phyloP scores from a whole-genome alignment of 257 asterid species.

The Salvia splendens region DNA sequence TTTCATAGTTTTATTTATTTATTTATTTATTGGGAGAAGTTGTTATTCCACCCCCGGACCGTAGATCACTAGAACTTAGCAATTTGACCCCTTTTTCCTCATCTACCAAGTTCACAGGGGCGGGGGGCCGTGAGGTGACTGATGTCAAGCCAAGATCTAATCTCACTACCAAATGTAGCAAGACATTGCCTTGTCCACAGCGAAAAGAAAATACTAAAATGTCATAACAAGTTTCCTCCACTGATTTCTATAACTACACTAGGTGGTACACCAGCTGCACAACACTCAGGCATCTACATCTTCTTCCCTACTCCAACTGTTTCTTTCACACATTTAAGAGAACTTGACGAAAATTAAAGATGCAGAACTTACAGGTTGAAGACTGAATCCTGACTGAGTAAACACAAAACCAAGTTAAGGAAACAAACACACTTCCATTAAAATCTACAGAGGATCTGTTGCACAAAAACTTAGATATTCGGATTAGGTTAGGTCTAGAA shows the following conservation, averaged over 20 bases:
- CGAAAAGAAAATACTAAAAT: neutral
- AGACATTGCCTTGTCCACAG: neutral
- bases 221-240: constrained; percentile 4
- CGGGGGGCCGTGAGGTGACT: neutral
- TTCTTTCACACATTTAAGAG: constrained; percentile 6
- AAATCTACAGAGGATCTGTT: too few species aligned
- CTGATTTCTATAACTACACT: constrained; percentile 13
- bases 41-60: constrained; percentile 3
- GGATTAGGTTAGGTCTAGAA: constrained; percentile 17
- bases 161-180: constrained; percentile 10
- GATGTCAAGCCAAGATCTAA: neutral
- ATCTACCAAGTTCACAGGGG: constrained; percentile 11
- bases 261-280: neutral
- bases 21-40: constrained; percentile 12
- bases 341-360: constrained; percentile 1
- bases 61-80: constrained; percentile 16
- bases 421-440: constrained; percentile 25
- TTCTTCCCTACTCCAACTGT: constrained; percentile 18
- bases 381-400: constrained; percentile 96
- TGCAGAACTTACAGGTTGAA: constrained; percentile 79
- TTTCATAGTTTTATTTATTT: constrained; percentile 1
- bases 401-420: constrained; percentile 62
- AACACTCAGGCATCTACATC: constrained; percentile 14
- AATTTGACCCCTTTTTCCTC: neutral
- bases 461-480: constrained; percentile 21